A percentile compares a stretch with the other conserved stretches of the same genome.
phyloP scores from a whole-genome alignment of 1,284 basidiomycete genomes.

The Ceratobasidium theobromae region DNA sequence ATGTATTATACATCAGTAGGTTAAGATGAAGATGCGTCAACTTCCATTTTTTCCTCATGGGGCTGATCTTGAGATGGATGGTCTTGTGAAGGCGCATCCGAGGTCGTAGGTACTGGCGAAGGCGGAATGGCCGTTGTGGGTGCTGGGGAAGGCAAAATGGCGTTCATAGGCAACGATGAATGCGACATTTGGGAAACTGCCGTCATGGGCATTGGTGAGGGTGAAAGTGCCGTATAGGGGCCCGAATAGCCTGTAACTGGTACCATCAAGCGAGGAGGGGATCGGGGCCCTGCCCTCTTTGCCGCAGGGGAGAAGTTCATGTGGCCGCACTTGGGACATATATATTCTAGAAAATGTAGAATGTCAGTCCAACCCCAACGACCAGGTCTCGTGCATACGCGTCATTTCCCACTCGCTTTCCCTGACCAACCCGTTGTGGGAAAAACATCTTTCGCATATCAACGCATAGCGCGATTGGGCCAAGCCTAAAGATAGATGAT shows the following conservation, averaged over 20 bases:
- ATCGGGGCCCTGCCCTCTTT: constrained; percentile 40
- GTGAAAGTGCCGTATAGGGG: not conserved
- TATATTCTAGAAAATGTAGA: constrained; percentile 57
- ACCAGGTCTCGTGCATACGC: constrained; percentile 56
- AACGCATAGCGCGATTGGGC: constrained; percentile 77
- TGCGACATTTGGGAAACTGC: too few species aligned
- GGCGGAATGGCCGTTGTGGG: too few species aligned
- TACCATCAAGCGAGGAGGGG: not conserved
- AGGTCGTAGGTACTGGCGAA: constrained; percentile 7
- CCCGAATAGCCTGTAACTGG: not conserved
- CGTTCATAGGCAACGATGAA: too few species aligned
- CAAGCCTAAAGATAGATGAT: constrained; percentile 38
- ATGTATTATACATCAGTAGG: not conserved
- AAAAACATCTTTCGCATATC: constrained; percentile 90
- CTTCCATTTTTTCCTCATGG: constrained; percentile 1
- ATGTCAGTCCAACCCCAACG: constrained; percentile 4
- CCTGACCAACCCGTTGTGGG: constrained; percentile 92
- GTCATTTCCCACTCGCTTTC: constrained; percentile 87
- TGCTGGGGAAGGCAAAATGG: too few species aligned
- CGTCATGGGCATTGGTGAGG: not conserved
- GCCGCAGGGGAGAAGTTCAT: constrained; percentile 64
- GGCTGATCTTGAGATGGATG: constrained; percentile 28
- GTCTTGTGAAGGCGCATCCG: constrained; percentile 24
- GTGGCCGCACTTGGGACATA: constrained; percentile 71
- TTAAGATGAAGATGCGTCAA: not conserved